Percentiles rank a stretch among this genome's conserved stretches.
Conservation (phyloP, 2,329 filamentous ascomycete genomes). For the Scopulariopsis brevicaulis region DNA sequence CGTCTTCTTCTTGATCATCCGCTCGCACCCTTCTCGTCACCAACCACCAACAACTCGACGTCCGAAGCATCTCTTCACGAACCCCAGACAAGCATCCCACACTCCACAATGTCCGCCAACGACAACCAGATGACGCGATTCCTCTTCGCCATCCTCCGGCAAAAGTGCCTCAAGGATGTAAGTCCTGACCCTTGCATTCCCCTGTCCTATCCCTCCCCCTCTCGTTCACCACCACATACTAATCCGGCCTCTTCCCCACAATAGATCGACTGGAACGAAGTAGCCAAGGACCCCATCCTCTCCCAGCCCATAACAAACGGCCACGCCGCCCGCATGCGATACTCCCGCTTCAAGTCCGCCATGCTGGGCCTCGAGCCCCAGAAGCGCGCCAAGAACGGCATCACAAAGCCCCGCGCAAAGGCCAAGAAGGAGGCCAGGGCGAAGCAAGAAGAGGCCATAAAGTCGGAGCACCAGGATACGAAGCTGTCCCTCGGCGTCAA, state of each 20-base stretch:
- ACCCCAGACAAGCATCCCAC: slow-evolving; percentile 1
- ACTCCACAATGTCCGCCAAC: slow-evolving; percentile 37
- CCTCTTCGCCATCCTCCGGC: slow-evolving; percentile 46
- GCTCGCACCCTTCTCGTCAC: background rate
- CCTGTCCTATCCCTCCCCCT: slow-evolving; percentile 5
- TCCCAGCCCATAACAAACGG: slow-evolving; percentile 44
- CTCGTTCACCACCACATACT: background rate
- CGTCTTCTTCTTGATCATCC: background rate
- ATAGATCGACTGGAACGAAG: slow-evolving; percentile 48
- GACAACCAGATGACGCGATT: slow-evolving; percentile 47
- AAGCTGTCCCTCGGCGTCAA: slow-evolving; percentile 13
- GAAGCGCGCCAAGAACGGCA: slow-evolving; percentile 28
- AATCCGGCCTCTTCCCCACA: background rate
- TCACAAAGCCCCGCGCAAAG: slow-evolving; percentile 31
- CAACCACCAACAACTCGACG: background rate
- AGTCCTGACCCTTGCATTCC: slow-evolving; percentile 16
- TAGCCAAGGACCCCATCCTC: slow-evolving; percentile 42
- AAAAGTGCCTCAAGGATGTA: slow-evolving; percentile 50
- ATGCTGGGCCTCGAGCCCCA: slow-evolving; percentile 36
- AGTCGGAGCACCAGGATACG: slow-evolving; percentile 23
- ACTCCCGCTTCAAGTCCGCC: slow-evolving; percentile 36
- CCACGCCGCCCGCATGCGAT: slow-evolving; percentile 50
- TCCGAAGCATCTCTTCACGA: background rate
- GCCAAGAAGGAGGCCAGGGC: slow-evolving; percentile 20
- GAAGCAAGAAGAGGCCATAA: slow-evolving; percentile 24